Evolutionary conservation across 371 early-diverging fungal genomes (phyloP).

Genomic region (Rhizopus microsporus): DNA sequence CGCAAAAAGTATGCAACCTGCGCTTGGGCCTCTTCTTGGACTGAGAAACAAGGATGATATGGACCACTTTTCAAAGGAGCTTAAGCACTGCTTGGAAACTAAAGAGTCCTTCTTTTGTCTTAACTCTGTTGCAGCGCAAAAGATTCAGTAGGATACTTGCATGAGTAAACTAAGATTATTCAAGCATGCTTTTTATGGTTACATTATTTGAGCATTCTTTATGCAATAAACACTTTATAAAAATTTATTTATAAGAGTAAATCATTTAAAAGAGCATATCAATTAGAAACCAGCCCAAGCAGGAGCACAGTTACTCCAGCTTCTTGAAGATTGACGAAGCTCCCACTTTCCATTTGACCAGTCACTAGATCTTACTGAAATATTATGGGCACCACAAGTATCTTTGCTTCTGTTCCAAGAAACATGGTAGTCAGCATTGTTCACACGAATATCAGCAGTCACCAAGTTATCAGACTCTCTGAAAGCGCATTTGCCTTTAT

Average conservation of each 20-base stretch:
- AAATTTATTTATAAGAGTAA: no score
- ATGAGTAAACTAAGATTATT: no score
- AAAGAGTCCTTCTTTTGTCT: no score
- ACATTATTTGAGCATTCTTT: no score
- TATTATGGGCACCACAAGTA: constrained; percentile 1
- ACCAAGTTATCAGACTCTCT: neutral
- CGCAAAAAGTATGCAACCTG: constrained; percentile 20
- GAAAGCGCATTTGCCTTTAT: neutral
- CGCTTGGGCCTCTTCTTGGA: constrained; percentile 17
- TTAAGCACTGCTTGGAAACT: no score
- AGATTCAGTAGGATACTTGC: no score
- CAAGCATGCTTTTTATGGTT: no score
- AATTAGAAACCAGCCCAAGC: neutral
- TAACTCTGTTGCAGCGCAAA: no score
- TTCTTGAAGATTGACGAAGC: neutral
- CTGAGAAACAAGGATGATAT: neutral
- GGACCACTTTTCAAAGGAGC: no score
- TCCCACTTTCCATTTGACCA: neutral
- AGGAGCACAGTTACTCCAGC: neutral
- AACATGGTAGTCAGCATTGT: neutral
- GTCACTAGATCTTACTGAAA: neutral
- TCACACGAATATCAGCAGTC: neutral
- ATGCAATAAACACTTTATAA: no score
- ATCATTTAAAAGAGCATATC: no score
- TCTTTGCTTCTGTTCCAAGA: neutral